Evolutionary conservation across 805 yeast genomes (phyloP), one percentile per base, ranked within the genome.

Genomic region (Schwanniomyces vanrijiae): DNA sequence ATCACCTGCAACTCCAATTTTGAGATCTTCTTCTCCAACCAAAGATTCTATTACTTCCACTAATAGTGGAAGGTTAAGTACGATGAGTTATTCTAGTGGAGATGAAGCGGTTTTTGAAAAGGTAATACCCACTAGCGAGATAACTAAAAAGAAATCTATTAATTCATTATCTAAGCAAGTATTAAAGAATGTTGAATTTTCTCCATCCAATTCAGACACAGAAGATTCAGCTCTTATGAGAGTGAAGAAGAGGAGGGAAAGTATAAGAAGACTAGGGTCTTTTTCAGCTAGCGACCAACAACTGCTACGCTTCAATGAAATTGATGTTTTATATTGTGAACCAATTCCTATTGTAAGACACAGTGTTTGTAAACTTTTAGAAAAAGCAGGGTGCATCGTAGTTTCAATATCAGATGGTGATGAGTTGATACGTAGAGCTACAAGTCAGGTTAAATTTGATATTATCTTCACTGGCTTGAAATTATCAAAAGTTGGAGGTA

Each of bases 371-470:
- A 80, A 77, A 48, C 75, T 84, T 51, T 69, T 92, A 48, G 88
- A 82, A 49, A 74, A 76, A 44, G 60, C 83, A 20, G 96, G 95
- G 0, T 90, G 96, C 67, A 81, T 84, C 10, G 96, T 90, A 7
- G 87, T 88, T 4, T 73, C 87, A 2, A 86, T 88, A 5, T 72
- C 83, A 0, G 83, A 83, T 48, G 96, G 96, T 1, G 92, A 90
- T 50, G 97, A 90, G 50, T 73, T 90, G 49, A 79, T 90, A 11
- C 76, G 94, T 49, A 70, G 94, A 46, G 89, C 90, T 5, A 86
- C 96, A 0, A 87, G 95, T 31, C 84, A 84, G 44, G 87, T 89
- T 16, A 85, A 82, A 59, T 92, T 90, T 69, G 97, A 91, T 65
- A 54, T 90, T 35, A 89, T 91, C 24, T 73, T 91, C 49, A 83